Evolutionary conservation across 2,329 filamentous ascomycete species (phyloP).

Genomic region (Spiromastix sp.): DNA sequence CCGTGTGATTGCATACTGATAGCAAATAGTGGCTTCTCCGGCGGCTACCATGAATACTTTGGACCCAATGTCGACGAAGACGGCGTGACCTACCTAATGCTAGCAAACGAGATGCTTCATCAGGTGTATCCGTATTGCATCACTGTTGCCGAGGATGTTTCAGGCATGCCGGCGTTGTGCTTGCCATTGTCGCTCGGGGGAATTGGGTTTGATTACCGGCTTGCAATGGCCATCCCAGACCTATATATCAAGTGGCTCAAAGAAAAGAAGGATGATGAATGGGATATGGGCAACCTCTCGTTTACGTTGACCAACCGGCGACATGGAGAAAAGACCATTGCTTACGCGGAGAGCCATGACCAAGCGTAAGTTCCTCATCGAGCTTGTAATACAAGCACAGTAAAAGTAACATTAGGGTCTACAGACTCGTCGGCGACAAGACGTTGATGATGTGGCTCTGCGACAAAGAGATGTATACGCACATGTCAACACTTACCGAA

Average conservation of each 20-base stretch:
- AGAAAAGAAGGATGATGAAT: slow-evolving; percentile 79
- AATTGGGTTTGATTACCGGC: slow-evolving; percentile 91
- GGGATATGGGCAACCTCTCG: slow-evolving; percentile 78
- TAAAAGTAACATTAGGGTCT: slow-evolving; percentile 14
- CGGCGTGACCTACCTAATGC: slow-evolving; percentile 86
- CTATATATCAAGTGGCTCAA: slow-evolving; percentile 99
- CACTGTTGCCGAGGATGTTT: slow-evolving; percentile 93
- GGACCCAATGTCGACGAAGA: slow-evolving; percentile 83
- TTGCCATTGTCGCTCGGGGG: slow-evolving; percentile 76
- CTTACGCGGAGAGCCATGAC: slow-evolving; percentile 93
- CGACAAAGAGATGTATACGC: slow-evolving; percentile 92
- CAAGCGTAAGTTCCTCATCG: slow-evolving; percentile 64
- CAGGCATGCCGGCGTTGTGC: slow-evolving; percentile 96
- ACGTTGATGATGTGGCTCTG: slow-evolving; percentile 96
- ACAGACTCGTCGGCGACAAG: slow-evolving; percentile 88
- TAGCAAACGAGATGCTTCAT: slow-evolving; percentile 94
- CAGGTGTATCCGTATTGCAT: slow-evolving; percentile 77
- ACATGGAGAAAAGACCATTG: slow-evolving; percentile 95
- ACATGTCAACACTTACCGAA: slow-evolving; percentile 84
- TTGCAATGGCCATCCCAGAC: slow-evolving; percentile 96
- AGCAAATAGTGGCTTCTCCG: slow-evolving; percentile 78
- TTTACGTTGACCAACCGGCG: slow-evolving; percentile 86
- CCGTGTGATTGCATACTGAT: not conserved
- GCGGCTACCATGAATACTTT: slow-evolving; percentile 97
- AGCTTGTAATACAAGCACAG: not conserved